Percentiles rank a stretch among this genome's conserved stretches.
Evolutionary conservation across 2,329 filamentous ascomycete species (phyloP).

Genomic region (Neospermospora avenae): DNA sequence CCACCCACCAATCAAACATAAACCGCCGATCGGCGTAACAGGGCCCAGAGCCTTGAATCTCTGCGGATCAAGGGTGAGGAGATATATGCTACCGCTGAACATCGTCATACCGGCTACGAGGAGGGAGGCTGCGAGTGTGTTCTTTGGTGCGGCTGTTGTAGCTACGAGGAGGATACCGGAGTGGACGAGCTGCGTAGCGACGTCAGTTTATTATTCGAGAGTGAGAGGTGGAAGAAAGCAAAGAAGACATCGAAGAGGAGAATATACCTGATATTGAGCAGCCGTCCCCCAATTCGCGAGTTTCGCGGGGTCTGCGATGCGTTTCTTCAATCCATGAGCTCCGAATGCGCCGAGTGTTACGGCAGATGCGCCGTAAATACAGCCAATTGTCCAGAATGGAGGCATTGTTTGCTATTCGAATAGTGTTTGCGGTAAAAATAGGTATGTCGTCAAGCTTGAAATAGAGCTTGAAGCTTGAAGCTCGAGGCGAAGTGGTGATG

Average conservation of each 20-base stretch:
- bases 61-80: slow-evolving; percentile 59
- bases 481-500: background rate
- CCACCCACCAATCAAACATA: slow-evolving; percentile 62
- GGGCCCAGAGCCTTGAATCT: slow-evolving; percentile 59
- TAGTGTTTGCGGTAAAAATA: background rate
- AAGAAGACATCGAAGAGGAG: background rate
- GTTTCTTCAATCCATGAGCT: slow-evolving; percentile 62
- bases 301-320: slow-evolving; percentile 54
- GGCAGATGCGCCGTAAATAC: slow-evolving; percentile 58
- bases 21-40: slow-evolving; percentile 61
- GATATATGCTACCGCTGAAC: slow-evolving; percentile 65
- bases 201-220: background rate
- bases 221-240: no score
- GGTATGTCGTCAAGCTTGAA: background rate
- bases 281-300: slow-evolving; percentile 62
- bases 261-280: slow-evolving; percentile 61
- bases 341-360: slow-evolving; percentile 65
- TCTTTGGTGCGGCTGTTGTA: slow-evolving; percentile 48
- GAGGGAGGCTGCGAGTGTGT: slow-evolving; percentile 54
- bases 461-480: background rate
- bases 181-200: slow-evolving; percentile 53
- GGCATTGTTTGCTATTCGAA: slow-evolving; percentile 19
- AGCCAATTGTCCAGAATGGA: slow-evolving; percentile 59
- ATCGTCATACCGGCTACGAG: slow-evolving; percentile 64
- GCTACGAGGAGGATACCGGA: slow-evolving; percentile 57